These are phyloP conservation scores for Aspergillus ustus DNA, from an alignment of 2,329 filamentous ascomycete genomes.

Conservation along the genomic window DNA sequence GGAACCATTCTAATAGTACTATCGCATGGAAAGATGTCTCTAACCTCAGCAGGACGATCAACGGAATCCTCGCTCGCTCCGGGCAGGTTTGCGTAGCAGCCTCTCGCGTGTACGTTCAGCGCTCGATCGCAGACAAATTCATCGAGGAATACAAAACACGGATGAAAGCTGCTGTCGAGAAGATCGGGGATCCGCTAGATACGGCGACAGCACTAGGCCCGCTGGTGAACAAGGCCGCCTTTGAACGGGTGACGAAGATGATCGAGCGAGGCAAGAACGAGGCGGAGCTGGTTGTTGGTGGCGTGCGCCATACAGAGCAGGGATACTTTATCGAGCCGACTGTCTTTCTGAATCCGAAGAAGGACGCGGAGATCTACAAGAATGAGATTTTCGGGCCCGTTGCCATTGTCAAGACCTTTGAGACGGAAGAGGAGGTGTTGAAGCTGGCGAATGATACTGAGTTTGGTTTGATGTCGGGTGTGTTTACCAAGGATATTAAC, in stretches of 20 bases:
- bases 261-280: background rate
- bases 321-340: slow-evolving; percentile 90
- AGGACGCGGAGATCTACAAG: slow-evolving; percentile 71
- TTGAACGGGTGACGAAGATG: background rate
- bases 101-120: slow-evolving; percentile 6
- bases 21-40: no score
- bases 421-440: slow-evolving; percentile 72
- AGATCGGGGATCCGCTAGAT: background rate
- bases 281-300: slow-evolving; percentile 57
- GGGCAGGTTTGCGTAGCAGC: slow-evolving; percentile 7
- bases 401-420: slow-evolving; percentile 73
- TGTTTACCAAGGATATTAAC: slow-evolving; percentile 77
- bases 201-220: background rate
- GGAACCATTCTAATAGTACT: no score
- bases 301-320: slow-evolving; percentile 59
- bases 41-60: background rate
- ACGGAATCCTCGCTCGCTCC: background rate
- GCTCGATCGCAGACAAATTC: background rate
- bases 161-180: background rate
- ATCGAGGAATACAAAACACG: background rate
- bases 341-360: slow-evolving; percentile 76
- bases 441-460: slow-evolving; percentile 71
- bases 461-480: slow-evolving; percentile 74
- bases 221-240: slow-evolving; percentile 58
- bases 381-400: slow-evolving; percentile 85